Base-by-base conservation (phyloP, 441 rosid genomes). In the Isatis lusitanica region DNA sequence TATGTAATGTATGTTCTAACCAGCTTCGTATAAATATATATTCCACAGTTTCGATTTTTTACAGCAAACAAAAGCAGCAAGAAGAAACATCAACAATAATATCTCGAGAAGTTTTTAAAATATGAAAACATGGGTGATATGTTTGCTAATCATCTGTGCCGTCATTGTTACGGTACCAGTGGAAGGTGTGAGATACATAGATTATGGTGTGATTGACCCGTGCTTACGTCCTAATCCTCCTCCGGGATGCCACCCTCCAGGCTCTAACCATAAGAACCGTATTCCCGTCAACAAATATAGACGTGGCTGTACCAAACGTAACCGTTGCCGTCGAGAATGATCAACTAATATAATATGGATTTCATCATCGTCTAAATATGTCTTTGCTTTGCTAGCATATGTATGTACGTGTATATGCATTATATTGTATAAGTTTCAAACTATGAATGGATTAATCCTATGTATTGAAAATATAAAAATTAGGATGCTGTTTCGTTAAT, bases 81-180 rank as follows among this genome's bases (percentile, higher is more conserved):
- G 36, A 10, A 66, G 10, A 59, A 35, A 11, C 10, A 59, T 26
- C 35, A 51, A 36, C 16, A 65, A 48, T 11, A 33, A 47, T 11
- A 65, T 50, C 33, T 46, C 10, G 46, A 17, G 9, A 9, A 36
- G 44, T 58, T 58, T 17, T 10, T 2, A 17, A 35, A 59, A 66
- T 66, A 26, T 26, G 71, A 66, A 66, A 26, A 43, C 39, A 52
- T 52, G 50, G 39, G 15, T 9, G 16, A 36, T 66, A 38, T 52
- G 50, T 12, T 66, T 52, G 71, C 26, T 66, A 52, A 11, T 66
- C n/a, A 26, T 66, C 6, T 66, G 50, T 26, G 10, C 50, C 1
- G 10, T 5, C n/a, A 28, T 66, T 36, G 57, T 66, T n/a, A 9
- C 51, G 3, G 61, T 52, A 43, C 39, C 61, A 52, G 39, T 52